Base-by-base conservation (phyloP, 345 rosid species). In the Noccaea caerulescens region DNA sequence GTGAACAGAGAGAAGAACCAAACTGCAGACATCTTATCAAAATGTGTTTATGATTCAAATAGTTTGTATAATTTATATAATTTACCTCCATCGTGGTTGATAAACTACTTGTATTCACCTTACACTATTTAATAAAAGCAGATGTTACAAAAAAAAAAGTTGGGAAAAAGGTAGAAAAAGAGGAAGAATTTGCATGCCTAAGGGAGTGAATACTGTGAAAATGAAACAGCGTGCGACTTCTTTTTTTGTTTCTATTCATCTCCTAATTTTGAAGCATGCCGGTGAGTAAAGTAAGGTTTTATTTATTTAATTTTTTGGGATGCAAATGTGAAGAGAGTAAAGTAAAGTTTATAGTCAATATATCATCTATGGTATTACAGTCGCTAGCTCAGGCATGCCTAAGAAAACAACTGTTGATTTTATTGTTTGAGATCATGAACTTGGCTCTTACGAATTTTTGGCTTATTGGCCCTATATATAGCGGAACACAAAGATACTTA, bases 181-280 rank as follows among this genome's bases (percentile, higher is more conserved):
- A 59, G 4, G 18, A 60, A 60, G 7, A 39, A 37, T 3, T 38
- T 64, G 70, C 76, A 55, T 72, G 71, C 57, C 63, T 63, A 60
- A 18, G 56, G 20, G 49, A 39, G 39, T 44, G 42, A 63, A 10
- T 30, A 13, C 32, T 44, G 71, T 64, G 52, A 64, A 64, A 64
- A 56, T 38, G 71, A 64, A 72, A 63, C 49, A 36, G 37, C n/a
- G 13, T 25, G 58, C 2, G 32, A 27, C 58, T 56, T 45, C 11
- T 13, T 38, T 52, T 16, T 54, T n/a, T 30, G 38, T 37, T 50
- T 34, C 18, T 52, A 27, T 13, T 54, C 56, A 47, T 63, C 51
- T 27, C 10, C 6, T 6, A 47, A 38, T 3, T n/a, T 45, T 25
- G 64, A 54, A 65, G 66, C 77, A 72, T 47, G 66, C 71, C 32